Base-by-base conservation (phyloP, 306 rosid genomes). In the Dryas drummondii region DNA sequence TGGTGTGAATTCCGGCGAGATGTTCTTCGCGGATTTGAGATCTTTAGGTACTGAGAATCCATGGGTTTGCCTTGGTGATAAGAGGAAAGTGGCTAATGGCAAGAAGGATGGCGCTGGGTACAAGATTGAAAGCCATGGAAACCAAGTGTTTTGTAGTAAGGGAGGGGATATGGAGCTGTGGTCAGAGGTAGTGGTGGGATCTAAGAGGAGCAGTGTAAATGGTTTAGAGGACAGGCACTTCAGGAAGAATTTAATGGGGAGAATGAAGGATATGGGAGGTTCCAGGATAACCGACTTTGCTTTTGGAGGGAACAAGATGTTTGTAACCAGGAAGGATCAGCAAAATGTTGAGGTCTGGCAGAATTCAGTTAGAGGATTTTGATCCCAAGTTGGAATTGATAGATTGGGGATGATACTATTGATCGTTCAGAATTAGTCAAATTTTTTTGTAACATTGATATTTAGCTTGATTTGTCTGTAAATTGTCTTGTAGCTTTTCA, bases 321-420 rank as follows among this genome's bases (percentile, higher is more conserved):
- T 90, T 76, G 80, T 92, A 70, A 85, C 92, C 0, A 87, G 97
- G 80, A 92, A 86, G 76, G 97, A 90, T 72, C 86, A 86, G 62
- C 97, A 90, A 63, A 79, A 45, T 84, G 96, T 94, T 73, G 99
- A 94, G 87, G 93, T 92, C 56, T 94, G 99, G 99, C 93, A 90
- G 82, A 86, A 94, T 85, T 86, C 92, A 47, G 76, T 77, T 0
- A 82, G 83, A 79, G 91, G 87, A 69, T 78, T 83, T 78, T 88
- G 84, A 89, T 76, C 64, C 52, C 51, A 4, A 47, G 19, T 66
- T 63, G 66, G 9, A 8, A 19, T 48, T 70, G 68, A 51, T 72
- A 66, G 46, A 64, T n/a, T n/a, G 55, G 41, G 47, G 37, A 55
- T 56, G 14, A 17, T 19, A 19, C 4, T 5, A 55, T 15, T 71